These are phyloP conservation scores for Plasmodium berghei DNA, from an alignment of 169 alveolate genomes.

Conservation along the genomic window DNA sequence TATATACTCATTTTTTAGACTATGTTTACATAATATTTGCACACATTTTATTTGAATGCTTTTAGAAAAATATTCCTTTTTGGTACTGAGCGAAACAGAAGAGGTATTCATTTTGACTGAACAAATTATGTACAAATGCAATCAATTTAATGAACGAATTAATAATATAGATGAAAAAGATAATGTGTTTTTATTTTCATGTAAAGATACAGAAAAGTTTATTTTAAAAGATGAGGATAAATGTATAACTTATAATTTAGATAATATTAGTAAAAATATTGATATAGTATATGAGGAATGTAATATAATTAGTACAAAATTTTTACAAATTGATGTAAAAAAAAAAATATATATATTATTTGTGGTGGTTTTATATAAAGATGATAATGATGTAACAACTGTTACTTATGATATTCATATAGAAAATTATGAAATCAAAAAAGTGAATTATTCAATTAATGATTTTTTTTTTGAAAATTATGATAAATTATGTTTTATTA, in stretches of 20 bases:
- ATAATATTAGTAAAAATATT: slow-evolving; percentile 29
- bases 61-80: slow-evolving; percentile 18
- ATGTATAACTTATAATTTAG: slow-evolving; percentile 17
- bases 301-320: slow-evolving; percentile 62
- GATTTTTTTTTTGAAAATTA: slow-evolving; percentile 68
- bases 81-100: slow-evolving; percentile 29
- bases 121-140: slow-evolving; percentile 29
- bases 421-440: slow-evolving; percentile 49
- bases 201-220: slow-evolving; percentile 43
- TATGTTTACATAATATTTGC: background rate
- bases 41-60: background rate
- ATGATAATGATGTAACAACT: slow-evolving; percentile 35
- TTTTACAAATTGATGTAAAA: slow-evolving; percentile 36
- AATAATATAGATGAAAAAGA: slow-evolving; percentile 65
- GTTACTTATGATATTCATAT: slow-evolving; percentile 64
- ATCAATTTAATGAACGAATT: slow-evolving; percentile 8
- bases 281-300: slow-evolving; percentile 31
- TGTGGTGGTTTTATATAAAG: slow-evolving; percentile 54
- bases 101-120: slow-evolving; percentile 19
- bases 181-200: slow-evolving; percentile 42
- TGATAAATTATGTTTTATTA: slow-evolving; percentile 18
- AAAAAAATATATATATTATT: slow-evolving; percentile 23
- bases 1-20: background rate
- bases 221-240: slow-evolving; percentile 37
- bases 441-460: slow-evolving; percentile 63